phyloP scores from a whole-genome alignment of 495 filamentous ascomycete genomes.

The Penicillium angulare region DNA sequence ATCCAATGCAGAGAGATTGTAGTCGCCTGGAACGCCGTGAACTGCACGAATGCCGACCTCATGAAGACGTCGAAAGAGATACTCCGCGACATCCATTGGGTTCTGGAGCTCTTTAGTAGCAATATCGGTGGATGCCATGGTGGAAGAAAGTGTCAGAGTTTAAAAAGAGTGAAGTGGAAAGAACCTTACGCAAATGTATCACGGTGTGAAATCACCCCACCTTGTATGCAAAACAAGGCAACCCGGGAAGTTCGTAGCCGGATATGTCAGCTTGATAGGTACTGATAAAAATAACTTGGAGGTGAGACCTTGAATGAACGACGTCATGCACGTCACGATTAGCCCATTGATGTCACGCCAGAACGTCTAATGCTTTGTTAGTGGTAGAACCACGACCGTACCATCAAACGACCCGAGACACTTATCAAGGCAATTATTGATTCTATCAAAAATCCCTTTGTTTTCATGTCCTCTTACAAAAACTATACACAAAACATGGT shows the following conservation, averaged over 20 bases:
- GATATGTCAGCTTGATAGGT: not conserved
- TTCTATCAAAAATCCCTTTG: too few species aligned
- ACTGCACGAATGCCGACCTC: constrained; percentile 60
- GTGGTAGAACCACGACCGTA: not conserved
- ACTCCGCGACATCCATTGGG: constrained; percentile 58
- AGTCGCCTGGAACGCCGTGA: constrained; percentile 65
- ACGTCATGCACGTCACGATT: constrained; percentile 40
- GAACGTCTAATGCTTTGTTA: not conserved
- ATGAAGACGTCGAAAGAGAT: constrained; percentile 62
- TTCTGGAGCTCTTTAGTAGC: constrained; percentile 52
- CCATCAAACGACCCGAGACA: too few species aligned
- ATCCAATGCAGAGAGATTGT: constrained; percentile 58
- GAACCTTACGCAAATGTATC: not conserved
- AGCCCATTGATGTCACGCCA: constrained; percentile 40
- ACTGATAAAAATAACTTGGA: not conserved
- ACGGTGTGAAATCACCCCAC: constrained; percentile 5
- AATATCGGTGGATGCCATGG: constrained; percentile 52
- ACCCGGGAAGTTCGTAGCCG: not conserved
- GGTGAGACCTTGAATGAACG: constrained; percentile 1
- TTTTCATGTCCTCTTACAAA: too few species aligned
- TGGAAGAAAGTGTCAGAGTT: not conserved
- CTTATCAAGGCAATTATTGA: too few species aligned
- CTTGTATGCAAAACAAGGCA: constrained; percentile 7
- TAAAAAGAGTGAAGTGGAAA: not conserved
- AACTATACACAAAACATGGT: too few species aligned